Base-by-base conservation (phyloP, 352 stramenopile genomes). In the Pythium apleroticum region DNA sequence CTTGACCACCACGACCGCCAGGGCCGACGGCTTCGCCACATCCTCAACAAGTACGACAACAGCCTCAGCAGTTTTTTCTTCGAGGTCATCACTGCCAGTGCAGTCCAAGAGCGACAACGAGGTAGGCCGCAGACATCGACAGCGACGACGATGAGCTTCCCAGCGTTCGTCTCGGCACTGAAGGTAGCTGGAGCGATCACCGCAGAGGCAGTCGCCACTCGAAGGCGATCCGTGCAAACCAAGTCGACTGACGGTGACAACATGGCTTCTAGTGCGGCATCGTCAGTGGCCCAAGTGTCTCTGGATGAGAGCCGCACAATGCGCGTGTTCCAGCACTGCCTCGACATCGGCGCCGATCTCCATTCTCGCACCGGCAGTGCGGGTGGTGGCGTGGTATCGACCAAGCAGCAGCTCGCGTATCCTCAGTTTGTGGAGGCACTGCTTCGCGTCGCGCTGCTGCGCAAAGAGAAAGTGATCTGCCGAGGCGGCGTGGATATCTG, bases 281-380 rank as follows among this genome's bases (percentile, higher is more conserved):
- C 39, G 14, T 20, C 39, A 24, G 14, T 17, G 14, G 39, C 39
- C 24, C 25, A 8, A 11, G 33, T 46, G 41, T 62, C 58, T 10
- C 60, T 89, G 25, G 79, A 89, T 17, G 78, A 89, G 64, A 72
- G 70, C 25, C 74, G 77, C 12, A 77, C 77, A 8, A 73, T 87
- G 52, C 75, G 77, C 0, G 74, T 86, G 31, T 91, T 90, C 56
- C 76, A 88, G 12, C 81, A 76, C 25, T 90, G 80, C 52, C 67
- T 91, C 17, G 67, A 65, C 17, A 62, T 89, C 61, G 25, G 35
- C 8, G 35, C 55, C 14, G 63, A 69, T 48, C 22, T 56, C 17
- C 25, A 22, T 15, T 22, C 54, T 12, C 33, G 48, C 19, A n/a
- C 30, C 45, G 49, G 60, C 15, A 59, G 33, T 27, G 25, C 46